Evolutionary conservation across 2,329 filamentous ascomycete species (phyloP).

Genomic region (Nemania abortiva): DNA sequence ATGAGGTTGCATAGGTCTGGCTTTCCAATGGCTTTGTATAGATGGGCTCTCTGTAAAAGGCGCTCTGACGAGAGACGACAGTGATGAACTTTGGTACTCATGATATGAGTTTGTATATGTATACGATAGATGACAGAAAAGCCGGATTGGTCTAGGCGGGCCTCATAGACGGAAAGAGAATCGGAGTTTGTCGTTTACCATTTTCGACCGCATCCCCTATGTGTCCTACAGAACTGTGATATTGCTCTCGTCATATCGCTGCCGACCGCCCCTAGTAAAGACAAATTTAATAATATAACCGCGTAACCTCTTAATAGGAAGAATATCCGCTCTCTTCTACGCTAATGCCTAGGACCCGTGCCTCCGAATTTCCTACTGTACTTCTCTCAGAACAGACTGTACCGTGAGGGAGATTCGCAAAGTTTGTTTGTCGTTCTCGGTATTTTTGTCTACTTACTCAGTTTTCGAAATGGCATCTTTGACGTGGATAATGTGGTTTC

Average conservation of each 20-base stretch:
- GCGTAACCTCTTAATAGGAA: too few relatives aligned
- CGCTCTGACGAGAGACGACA: conserved; percentile 32
- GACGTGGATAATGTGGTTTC: too few relatives aligned
- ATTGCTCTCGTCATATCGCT: not conserved
- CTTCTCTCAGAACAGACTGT: too few relatives aligned
- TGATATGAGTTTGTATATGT: conserved; percentile 28
- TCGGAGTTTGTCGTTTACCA: conserved; percentile 24
- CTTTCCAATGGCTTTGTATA: conserved; percentile 38
- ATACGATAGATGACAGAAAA: conserved; percentile 21
- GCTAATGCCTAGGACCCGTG: too few relatives aligned
- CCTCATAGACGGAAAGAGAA: conserved; percentile 27
- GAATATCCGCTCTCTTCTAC: too few relatives aligned
- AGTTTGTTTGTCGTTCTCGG: too few relatives aligned
- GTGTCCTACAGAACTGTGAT: not conserved
- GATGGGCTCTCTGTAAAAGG: conserved; percentile 25
- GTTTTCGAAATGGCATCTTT: too few relatives aligned
- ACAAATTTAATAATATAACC: too few relatives aligned
- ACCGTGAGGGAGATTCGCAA: too few relatives aligned
- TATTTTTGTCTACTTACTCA: too few relatives aligned
- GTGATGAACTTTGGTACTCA: conserved; percentile 29
- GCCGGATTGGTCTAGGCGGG: conserved; percentile 27
- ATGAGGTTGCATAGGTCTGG: conserved; percentile 32
- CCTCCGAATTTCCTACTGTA: too few relatives aligned
- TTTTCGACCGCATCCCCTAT: not conserved
- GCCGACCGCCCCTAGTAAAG: too few relatives aligned